phyloP scores from a whole-genome alignment of 768 basidiomycete species.

The Boletus barrowsii region DNA sequence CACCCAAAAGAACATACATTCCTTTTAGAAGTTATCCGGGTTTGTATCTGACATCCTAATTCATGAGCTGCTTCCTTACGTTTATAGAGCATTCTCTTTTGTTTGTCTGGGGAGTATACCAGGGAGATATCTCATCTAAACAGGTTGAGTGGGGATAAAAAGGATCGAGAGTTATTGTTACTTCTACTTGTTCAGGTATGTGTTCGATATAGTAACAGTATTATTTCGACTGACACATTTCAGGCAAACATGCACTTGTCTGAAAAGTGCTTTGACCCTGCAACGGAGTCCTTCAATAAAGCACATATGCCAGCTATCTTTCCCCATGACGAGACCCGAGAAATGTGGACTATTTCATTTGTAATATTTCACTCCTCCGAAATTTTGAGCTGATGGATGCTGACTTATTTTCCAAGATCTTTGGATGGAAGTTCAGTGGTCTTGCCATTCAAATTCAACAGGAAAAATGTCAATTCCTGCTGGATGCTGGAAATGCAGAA shows the following conservation, averaged over 20 bases:
- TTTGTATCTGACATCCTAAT: not conserved
- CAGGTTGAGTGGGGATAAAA: not conserved
- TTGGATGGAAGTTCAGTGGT: constrained; percentile 22
- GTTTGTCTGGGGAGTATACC: constrained; percentile 6
- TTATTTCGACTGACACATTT: not conserved
- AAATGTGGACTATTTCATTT: constrained; percentile 15
- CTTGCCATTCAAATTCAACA: constrained; percentile 15
- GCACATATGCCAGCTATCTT: constrained; percentile 10
- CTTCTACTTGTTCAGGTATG: constrained; percentile 16
- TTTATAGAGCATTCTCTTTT: constrained; percentile 12
- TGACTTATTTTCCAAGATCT: constrained; percentile 9
- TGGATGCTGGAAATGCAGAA: not conserved
- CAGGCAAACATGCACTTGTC: constrained; percentile 18
- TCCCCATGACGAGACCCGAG: constrained; percentile 9
- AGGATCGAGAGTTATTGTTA: not conserved
- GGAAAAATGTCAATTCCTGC: constrained; percentile 7
- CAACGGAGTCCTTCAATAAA: constrained; percentile 7
- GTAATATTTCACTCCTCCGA: not conserved
- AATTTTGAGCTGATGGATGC: not conserved
- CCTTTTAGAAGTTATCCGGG: constrained; percentile 13
- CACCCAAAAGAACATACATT: not conserved
- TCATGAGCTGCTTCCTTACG: not conserved
- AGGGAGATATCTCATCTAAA: not conserved
- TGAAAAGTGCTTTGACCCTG: not conserved
- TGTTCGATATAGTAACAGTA: not conserved